Evolutionary conservation across 331 rosid species (phyloP).

Genomic region (Phaseolus coccineus): DNA sequence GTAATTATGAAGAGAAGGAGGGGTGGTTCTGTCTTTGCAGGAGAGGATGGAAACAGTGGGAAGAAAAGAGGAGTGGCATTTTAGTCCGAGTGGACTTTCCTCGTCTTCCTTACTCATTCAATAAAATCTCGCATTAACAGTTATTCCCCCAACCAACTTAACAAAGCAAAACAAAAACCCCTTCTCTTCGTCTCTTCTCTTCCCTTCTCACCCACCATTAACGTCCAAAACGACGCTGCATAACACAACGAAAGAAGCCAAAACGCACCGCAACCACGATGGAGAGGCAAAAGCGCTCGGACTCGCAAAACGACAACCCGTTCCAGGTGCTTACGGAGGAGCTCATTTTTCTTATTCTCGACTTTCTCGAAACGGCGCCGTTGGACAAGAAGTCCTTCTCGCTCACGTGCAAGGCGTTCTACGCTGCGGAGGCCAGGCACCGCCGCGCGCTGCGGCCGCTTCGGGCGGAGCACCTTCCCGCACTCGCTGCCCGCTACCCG

Average conservation of each 20-base stretch:
- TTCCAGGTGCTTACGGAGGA: constrained; percentile 81
- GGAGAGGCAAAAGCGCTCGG: constrained; percentile 56
- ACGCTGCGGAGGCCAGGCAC: constrained; percentile 73
- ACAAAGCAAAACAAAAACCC: not conserved
- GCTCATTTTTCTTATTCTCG: constrained; percentile 71
- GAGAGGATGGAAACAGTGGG: not conserved
- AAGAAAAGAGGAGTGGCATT: constrained; percentile 43
- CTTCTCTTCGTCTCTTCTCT: not conserved
- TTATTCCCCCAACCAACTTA: not conserved
- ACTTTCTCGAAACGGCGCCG: constrained; percentile 56
- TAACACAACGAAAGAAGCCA: no score
- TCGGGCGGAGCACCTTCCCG: constrained; percentile 68
- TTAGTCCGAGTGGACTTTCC: constrained; percentile 41
- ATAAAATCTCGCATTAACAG: constrained; percentile 37
- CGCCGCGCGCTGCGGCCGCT: constrained; percentile 70
- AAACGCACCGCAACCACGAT: constrained; percentile 6
- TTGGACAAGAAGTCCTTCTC: constrained; percentile 74
- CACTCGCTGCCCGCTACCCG: constrained; percentile 60
- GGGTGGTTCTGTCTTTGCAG: constrained; percentile 34
- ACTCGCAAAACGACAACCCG: constrained; percentile 29
- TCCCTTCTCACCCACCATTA: not conserved
- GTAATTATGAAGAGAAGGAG: not conserved
- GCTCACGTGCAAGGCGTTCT: constrained; percentile 62
- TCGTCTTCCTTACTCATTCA: constrained; percentile 19
- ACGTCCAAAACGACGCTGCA: not conserved